Percentiles rank a stretch among this genome's conserved stretches.
phyloP scores from a whole-genome alignment of 768 basidiomycete genomes.

The Naganishia randhawae region DNA sequence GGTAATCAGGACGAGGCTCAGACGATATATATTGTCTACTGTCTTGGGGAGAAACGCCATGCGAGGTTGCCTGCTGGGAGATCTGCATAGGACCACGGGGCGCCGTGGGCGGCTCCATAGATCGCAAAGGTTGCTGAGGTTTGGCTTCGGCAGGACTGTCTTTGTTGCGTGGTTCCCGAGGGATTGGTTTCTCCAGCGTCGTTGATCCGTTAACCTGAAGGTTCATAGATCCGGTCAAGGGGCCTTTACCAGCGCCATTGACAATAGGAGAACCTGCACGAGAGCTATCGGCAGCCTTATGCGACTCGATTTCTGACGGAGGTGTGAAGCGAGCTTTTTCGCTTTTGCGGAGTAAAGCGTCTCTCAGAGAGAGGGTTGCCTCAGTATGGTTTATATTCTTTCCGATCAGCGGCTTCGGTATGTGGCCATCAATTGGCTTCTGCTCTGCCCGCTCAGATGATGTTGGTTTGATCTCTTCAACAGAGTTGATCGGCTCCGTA shows the following conservation, averaged over 20 bases:
- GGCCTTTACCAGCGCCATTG: not conserved
- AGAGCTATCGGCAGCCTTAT: not conserved
- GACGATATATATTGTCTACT: not conserved
- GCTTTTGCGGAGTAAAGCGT: constrained; percentile 7
- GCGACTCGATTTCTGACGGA: not conserved
- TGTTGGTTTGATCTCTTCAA: not conserved
- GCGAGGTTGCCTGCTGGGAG: not conserved
- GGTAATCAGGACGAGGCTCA: not conserved
- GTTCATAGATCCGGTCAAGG: not conserved
- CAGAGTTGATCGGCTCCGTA: not conserved
- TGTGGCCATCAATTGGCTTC: not conserved
- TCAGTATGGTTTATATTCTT: not conserved
- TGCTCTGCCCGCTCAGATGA: not conserved
- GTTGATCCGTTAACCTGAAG: not conserved
- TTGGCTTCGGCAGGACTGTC: not conserved
- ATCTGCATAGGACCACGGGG: constrained; percentile 20
- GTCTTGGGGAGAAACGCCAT: not conserved
- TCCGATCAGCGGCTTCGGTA: not conserved
- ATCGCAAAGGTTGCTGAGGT: not conserved
- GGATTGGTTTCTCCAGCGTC: not conserved
- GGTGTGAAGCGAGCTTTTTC: not conserved
- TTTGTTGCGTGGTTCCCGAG: not conserved
- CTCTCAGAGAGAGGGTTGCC: constrained; percentile 6
- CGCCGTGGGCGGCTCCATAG: constrained; percentile 5
- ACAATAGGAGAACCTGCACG: not conserved